Evolutionary conservation across 83 land plant genomes (phyloP).

Genomic region (Thuja plicata): DNA sequence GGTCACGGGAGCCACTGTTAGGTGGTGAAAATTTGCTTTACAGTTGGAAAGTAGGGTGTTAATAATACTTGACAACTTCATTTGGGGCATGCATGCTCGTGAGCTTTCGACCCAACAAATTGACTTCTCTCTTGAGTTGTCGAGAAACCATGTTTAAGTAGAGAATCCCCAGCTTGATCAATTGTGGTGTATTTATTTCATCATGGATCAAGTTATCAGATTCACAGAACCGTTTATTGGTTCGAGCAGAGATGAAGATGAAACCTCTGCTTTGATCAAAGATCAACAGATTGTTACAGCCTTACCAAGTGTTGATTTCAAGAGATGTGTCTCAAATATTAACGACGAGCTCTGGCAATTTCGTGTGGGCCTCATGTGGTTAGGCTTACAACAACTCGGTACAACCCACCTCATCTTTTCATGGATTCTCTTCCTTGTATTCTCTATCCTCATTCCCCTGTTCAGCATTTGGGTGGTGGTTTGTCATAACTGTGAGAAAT

Average conservation of each 20-base stretch:
- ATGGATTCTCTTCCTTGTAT: slow-evolving; percentile 65
- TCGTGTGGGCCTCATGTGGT: slow-evolving; percentile 65
- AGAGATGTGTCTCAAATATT: slow-evolving; percentile 18
- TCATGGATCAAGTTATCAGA: background rate
- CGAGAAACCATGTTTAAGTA: too few relatives aligned
- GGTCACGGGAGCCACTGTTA: too few relatives aligned
- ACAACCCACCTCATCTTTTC: slow-evolving; percentile 30
- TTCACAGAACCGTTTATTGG: background rate
- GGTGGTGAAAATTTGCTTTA: too few relatives aligned
- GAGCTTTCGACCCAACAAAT: too few relatives aligned
- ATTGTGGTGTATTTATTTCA: background rate
- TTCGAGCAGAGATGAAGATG: background rate
- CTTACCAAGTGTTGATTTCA: background rate
- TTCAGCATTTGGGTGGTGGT: slow-evolving; percentile 54
- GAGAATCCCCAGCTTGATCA: too few relatives aligned
- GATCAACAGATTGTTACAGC: background rate
- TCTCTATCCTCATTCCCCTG: slow-evolving; percentile 53
- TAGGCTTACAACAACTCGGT: slow-evolving; percentile 78
- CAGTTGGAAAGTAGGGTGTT: too few relatives aligned
- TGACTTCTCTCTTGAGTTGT: too few relatives aligned
- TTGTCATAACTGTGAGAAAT: slow-evolving; percentile 37
- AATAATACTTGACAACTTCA: too few relatives aligned
- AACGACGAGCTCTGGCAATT: slow-evolving; percentile 73
- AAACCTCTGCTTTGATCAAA: background rate
- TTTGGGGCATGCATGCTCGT: too few relatives aligned